A percentile compares a stretch with the other conserved stretches of the same genome.
These are phyloP conservation scores for Fraxinus dipetala DNA, from an alignment of 305 asterid genomes.

Conservation along the genomic window DNA sequence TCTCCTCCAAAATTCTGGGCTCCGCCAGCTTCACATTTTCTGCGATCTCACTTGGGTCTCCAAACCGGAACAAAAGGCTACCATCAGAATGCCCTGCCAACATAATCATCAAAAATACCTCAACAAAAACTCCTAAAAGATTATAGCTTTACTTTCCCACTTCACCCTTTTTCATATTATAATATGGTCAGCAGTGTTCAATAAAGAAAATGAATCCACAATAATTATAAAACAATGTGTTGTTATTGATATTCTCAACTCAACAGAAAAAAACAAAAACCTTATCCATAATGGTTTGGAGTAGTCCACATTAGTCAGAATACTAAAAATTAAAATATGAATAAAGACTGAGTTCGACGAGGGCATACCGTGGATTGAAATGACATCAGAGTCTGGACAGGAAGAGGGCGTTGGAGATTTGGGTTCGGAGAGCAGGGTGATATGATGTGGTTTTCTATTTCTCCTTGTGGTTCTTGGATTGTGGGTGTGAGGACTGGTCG, in stretches of 20 bases:
- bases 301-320: not conserved
- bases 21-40: conserved; percentile 41
- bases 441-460: conserved; percentile 33
- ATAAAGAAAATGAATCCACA: not conserved
- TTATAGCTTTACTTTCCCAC: not conserved
- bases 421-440: conserved; percentile 33
- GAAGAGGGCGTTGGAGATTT: conserved; percentile 31
- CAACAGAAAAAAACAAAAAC: not conserved
- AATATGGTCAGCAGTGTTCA: not conserved
- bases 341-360: not conserved
- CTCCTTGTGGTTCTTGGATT: conserved; percentile 25
- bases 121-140: conserved; percentile 12
- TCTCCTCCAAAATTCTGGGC: conserved; percentile 26
- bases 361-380: conserved; percentile 61
- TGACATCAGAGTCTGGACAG: conserved; percentile 34
- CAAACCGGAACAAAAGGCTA: conserved; percentile 70
- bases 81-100: conserved; percentile 81
- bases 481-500: conserved; percentile 11
- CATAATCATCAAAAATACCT: conserved; percentile 25
- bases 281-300: not conserved
- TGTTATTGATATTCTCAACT: not conserved
- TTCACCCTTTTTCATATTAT: not conserved
- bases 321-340: not conserved
- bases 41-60: conserved; percentile 51
- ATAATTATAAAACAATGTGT: not conserved